Evolutionary conservation across 2,329 filamentous ascomycete genomes (phyloP).

Genomic region (Neonectria hederae): DNA sequence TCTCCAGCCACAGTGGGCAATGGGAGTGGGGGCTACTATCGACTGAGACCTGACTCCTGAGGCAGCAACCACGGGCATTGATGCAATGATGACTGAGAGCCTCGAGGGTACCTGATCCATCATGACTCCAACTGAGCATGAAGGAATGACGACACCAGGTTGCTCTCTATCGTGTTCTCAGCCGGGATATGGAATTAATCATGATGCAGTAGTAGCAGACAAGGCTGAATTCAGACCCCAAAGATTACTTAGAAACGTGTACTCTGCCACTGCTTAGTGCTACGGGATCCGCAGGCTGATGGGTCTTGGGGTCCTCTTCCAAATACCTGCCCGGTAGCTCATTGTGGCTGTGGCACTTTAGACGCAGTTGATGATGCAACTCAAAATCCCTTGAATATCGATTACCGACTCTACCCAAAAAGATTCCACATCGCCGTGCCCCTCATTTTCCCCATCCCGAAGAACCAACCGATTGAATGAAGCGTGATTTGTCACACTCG

Average conservation of each 20-base stretch:
- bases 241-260: conserved; percentile 8
- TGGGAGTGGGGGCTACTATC: not conserved
- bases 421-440: conserved; percentile 36
- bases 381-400: conserved; percentile 1
- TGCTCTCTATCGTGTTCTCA: not conserved
- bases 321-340: conserved; percentile 18
- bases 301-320: not conserved
- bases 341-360: conserved; percentile 28
- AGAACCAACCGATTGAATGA: not conserved
- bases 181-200: not conserved
- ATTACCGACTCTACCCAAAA: not conserved
- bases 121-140: conserved; percentile 10
- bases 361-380: conserved; percentile 40
- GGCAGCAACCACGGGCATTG: conserved; percentile 7
- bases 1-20: conserved; percentile 19
- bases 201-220: not conserved
- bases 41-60: conserved; percentile 8
- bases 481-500: conserved; percentile 37
- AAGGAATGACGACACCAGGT: not conserved
- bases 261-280: not conserved
- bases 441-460: conserved; percentile 17
- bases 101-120: conserved; percentile 8
- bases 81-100: not conserved
- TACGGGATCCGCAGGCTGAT: not conserved
- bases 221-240: not conserved